Conservation (phyloP, 306 rosid species). For the Hippophae tibetana region DNA sequence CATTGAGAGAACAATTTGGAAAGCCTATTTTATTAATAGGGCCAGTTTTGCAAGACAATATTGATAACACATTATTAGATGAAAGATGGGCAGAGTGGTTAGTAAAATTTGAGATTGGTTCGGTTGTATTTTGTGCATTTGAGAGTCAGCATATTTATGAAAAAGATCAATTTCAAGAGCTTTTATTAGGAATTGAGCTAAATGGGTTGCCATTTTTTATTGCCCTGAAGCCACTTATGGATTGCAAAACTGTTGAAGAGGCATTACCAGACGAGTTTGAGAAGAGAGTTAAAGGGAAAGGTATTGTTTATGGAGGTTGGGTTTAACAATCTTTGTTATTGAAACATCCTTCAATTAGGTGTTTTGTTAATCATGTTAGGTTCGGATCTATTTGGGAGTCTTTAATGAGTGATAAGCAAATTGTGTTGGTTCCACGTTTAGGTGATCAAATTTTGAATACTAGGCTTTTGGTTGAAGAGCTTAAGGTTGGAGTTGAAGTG, state of each 20-base stretch:
- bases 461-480: constrained; percentile 34
- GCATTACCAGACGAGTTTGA: constrained; percentile 47
- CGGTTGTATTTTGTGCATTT: constrained; percentile 47
- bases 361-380: constrained; percentile 68
- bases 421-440: constrained; percentile 39
- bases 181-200: constrained; percentile 43
- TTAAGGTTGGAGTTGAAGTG: constrained; percentile 43
- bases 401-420: constrained; percentile 38
- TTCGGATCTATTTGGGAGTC: constrained; percentile 72
- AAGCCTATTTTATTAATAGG: constrained; percentile 37
- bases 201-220: constrained; percentile 38
- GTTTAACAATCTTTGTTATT: constrained; percentile 49
- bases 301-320: constrained; percentile 45
- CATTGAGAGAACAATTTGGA: constrained; percentile 23
- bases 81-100: constrained; percentile 29
- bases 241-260: constrained; percentile 31
- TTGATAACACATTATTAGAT: constrained; percentile 8
- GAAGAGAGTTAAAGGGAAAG: constrained; percentile 40
- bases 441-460: constrained; percentile 52
- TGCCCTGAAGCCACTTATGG: constrained; percentile 36
- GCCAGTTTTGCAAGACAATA: constrained; percentile 16
- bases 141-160: constrained; percentile 40
- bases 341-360: constrained; percentile 36
- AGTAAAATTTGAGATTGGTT: constrained; percentile 11
- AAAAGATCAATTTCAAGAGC: constrained; percentile 42